These are phyloP conservation scores for Cercospora berteroae DNA, from an alignment of 2,329 filamentous ascomycete genomes.

Conservation along the genomic window DNA sequence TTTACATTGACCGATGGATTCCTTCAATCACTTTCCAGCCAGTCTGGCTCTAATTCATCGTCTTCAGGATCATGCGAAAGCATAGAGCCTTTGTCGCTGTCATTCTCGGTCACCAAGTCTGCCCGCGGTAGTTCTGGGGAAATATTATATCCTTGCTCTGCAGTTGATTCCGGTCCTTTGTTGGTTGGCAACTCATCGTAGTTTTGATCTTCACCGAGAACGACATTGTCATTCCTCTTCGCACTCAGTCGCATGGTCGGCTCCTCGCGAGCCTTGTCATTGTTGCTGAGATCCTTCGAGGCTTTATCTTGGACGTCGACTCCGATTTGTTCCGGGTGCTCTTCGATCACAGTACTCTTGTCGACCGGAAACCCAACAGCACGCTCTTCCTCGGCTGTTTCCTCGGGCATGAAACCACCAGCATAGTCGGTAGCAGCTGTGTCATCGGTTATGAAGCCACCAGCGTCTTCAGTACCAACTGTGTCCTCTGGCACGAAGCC, in stretches of 20 bases:
- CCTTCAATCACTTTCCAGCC: conserved; percentile 48
- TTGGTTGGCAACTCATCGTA: background rate
- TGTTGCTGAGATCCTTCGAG: background rate
- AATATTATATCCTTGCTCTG: background rate
- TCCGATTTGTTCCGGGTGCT: background rate
- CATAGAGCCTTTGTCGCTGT: conserved; percentile 47
- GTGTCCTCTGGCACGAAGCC: conserved; percentile 10
- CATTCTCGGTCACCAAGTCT: background rate
- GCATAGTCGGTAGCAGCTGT: background rate
- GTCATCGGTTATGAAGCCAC: conserved; percentile 12
- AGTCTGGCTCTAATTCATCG: conserved; percentile 64
- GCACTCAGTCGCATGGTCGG: background rate
- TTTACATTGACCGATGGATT: background rate
- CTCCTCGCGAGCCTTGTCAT: background rate
- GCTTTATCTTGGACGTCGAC: background rate
- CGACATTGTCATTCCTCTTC: background rate
- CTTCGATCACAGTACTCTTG: background rate
- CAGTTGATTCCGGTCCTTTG: background rate
- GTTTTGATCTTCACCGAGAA: background rate
- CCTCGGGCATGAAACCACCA: conserved; percentile 12
- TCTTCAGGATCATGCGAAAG: conserved; percentile 64
- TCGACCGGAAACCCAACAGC: background rate
- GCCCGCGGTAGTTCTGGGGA: background rate
- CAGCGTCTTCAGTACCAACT: background rate
- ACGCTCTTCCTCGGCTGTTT: background rate